These are phyloP conservation scores for Furcasterigmium furcatum DNA, from an alignment of 2,329 filamentous ascomycete species.

Conservation along the genomic window DNA sequence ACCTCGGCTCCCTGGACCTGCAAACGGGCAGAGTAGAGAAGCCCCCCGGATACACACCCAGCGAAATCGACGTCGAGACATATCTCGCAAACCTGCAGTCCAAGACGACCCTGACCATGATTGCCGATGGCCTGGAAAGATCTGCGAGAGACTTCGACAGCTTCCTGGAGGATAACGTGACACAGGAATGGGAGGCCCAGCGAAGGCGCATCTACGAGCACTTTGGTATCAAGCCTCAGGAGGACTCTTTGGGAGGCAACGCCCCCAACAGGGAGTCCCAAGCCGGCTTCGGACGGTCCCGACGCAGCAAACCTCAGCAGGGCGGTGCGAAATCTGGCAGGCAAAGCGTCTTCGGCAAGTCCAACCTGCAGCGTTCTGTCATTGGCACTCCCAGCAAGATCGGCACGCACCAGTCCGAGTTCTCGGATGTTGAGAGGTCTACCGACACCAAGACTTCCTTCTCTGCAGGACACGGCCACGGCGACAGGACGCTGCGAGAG, in stretches of 20 bases:
- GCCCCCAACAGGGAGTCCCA: slow-evolving; percentile 42
- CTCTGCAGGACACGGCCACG: slow-evolving; percentile 50
- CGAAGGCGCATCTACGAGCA: slow-evolving; percentile 92
- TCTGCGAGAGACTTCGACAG: slow-evolving; percentile 89
- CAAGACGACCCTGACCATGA: slow-evolving; percentile 88
- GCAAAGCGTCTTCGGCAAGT: slow-evolving; percentile 46
- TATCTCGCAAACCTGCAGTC: slow-evolving; percentile 85
- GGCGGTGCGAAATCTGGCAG: slow-evolving; percentile 58
- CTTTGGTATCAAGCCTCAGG: slow-evolving; percentile 75
- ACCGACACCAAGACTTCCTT: slow-evolving; percentile 43
- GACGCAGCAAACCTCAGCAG: slow-evolving; percentile 44
- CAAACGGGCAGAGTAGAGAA: slow-evolving; percentile 45
- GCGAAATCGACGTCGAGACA: slow-evolving; percentile 68
- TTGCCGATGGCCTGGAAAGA: slow-evolving; percentile 84
- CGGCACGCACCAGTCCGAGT: slow-evolving; percentile 58
- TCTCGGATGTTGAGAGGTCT: slow-evolving; percentile 64
- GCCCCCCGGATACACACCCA: slow-evolving; percentile 34
- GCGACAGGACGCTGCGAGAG: slow-evolving; percentile 75
- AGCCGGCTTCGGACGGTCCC: slow-evolving; percentile 58
- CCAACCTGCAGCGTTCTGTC: slow-evolving; percentile 76
- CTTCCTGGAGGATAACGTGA: slow-evolving; percentile 91
- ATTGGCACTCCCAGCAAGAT: slow-evolving; percentile 76
- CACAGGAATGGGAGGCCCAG: slow-evolving; percentile 94
- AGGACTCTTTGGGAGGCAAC: slow-evolving; percentile 33
- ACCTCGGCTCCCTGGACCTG: slow-evolving; percentile 75